These are phyloP conservation scores for Cryomyces minteri DNA, from an alignment of 495 filamentous ascomycete genomes.

Conservation along the genomic window DNA sequence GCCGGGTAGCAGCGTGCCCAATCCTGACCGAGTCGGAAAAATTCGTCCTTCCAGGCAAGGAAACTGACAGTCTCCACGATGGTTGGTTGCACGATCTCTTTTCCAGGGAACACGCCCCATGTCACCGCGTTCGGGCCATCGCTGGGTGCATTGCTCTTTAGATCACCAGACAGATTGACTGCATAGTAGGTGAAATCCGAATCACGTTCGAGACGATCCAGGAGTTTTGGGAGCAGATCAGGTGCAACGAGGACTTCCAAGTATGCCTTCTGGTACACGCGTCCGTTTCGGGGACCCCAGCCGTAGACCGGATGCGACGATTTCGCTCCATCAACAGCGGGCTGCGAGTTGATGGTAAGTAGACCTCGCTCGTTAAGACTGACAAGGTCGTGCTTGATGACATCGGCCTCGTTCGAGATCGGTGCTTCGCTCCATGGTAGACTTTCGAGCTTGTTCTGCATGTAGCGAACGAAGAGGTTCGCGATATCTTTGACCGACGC, in stretches of 20 bases:
- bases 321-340: constrained; percentile 81
- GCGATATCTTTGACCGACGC: constrained; percentile 61
- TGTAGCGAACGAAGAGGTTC: constrained; percentile 64
- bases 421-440: constrained; percentile 91
- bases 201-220: constrained; percentile 59
- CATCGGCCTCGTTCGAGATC: constrained; percentile 61
- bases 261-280: constrained; percentile 98
- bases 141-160: constrained; percentile 67
- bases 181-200: constrained; percentile 83
- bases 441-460: constrained; percentile 58
- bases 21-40: constrained; percentile 76
- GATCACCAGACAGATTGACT: constrained; percentile 59
- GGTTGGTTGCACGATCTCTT: constrained; percentile 98
- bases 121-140: constrained; percentile 93
- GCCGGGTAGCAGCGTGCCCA: constrained; percentile 85
- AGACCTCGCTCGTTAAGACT: constrained; percentile 71
- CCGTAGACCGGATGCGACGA: constrained; percentile 74
- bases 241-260: constrained; percentile 78
- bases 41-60: constrained; percentile 98
- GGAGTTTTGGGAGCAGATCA: constrained; percentile 55
- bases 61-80: constrained; percentile 97
- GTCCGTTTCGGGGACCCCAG: constrained; percentile 89
- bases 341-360: constrained; percentile 95
- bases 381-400: constrained; percentile 58
- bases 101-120: constrained; percentile 97